Conservation (phyloP, 1,284 basidiomycete genomes). For the Ceratobasidium sp. region DNA sequence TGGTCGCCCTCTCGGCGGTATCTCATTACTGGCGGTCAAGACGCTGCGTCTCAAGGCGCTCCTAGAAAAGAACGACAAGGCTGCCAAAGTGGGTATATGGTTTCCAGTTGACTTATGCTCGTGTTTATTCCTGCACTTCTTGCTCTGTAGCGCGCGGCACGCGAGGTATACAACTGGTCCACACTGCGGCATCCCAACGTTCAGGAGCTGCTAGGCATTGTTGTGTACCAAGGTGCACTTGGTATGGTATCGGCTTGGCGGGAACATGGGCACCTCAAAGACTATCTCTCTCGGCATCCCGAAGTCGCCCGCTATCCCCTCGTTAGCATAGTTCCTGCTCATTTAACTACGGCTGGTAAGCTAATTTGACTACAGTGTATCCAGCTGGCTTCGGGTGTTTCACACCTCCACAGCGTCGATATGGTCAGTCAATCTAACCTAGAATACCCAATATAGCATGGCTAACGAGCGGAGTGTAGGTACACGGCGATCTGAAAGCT, state of each 20-base stretch:
- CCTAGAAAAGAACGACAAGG: too few species aligned
- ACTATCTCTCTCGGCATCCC: neutral
- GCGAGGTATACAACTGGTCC: constrained; percentile 12
- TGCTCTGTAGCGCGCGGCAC: constrained; percentile 13
- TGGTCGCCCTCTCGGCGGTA: too few species aligned
- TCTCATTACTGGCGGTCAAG: too few species aligned
- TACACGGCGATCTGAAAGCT: constrained; percentile 1
- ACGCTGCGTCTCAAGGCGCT: too few species aligned
- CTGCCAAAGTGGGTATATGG: too few species aligned
- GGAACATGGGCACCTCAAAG: neutral
- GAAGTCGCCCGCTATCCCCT: neutral
- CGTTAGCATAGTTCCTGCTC: too few species aligned
- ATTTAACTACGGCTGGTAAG: too few species aligned
- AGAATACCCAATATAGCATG: neutral
- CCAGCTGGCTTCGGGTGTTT: neutral
- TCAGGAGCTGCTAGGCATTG: neutral
- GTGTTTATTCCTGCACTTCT: too few species aligned
- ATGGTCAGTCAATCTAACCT: neutral
- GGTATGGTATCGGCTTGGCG: constrained; percentile 15
- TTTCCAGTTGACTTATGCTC: too few species aligned
- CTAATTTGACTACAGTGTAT: constrained; percentile 1
- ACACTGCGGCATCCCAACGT: neutral
- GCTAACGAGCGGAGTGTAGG: neutral
- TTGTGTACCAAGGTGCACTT: neutral
- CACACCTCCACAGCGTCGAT: neutral